phyloP scores from a whole-genome alignment of 306 rosid genomes.

The Dalbergia oliveri region DNA sequence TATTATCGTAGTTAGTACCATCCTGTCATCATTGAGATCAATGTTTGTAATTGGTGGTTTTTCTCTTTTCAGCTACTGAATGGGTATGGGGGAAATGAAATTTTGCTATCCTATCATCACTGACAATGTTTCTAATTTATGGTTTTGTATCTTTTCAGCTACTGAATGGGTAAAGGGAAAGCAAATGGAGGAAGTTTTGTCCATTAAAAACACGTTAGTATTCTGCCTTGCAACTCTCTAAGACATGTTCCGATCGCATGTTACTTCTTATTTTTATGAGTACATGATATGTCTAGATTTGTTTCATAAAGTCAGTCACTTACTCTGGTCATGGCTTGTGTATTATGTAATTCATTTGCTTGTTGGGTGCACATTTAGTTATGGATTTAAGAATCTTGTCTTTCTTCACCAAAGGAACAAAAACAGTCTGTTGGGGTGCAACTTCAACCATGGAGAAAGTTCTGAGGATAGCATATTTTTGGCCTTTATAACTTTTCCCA shows the following conservation, averaged over 20 bases:
- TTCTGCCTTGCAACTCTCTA: background rate
- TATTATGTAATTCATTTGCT: background rate
- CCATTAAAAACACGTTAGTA: constrained; percentile 81
- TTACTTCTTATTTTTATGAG: background rate
- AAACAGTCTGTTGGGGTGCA: background rate
- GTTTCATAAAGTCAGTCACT: background rate
- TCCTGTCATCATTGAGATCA: background rate
- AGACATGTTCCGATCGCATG: background rate
- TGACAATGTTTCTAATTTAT: constrained; percentile 2
- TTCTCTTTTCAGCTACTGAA: no score
- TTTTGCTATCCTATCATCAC: no score
- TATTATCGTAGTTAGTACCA: background rate
- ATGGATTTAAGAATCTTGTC: background rate
- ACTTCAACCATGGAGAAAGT: background rate
- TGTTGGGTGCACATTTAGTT: background rate
- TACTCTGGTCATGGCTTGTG: background rate
- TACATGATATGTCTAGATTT: background rate
- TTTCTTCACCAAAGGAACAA: background rate
- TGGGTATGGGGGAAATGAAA: no score
- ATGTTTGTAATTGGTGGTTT: no score
- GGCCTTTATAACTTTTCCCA: background rate
- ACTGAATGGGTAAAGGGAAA: constrained; percentile 95
- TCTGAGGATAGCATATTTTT: background rate
- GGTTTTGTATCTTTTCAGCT: constrained; percentile 57
- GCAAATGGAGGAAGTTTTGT: constrained; percentile 82